Evolutionary conservation across 2,329 filamentous ascomycete genomes (phyloP).

Genomic region (Leptographium galeiforme): DNA sequence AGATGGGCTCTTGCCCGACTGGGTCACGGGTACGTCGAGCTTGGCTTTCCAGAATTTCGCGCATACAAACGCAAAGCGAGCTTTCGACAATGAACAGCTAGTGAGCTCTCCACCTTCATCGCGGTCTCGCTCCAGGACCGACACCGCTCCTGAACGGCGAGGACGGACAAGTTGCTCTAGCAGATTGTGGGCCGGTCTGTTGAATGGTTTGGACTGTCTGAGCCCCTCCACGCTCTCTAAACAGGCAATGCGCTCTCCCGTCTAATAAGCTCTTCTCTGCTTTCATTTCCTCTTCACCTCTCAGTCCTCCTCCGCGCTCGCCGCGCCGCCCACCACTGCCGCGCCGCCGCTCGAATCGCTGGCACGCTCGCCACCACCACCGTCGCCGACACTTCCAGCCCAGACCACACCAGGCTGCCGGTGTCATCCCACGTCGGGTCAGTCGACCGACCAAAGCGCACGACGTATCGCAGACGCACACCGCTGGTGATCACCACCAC

Average conservation of each 20-base stretch:
- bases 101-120: too few relatives aligned
- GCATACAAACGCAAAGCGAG: neutral
- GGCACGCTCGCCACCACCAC: conserved; percentile 28
- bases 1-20: neutral
- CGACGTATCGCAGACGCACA: conserved; percentile 21
- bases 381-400: conserved; percentile 27
- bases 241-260: too few relatives aligned
- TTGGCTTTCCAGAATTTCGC: neutral
- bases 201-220: too few relatives aligned
- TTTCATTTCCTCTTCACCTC: neutral
- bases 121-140: too few relatives aligned
- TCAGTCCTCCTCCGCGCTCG: neutral
- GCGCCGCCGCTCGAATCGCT: conserved; percentile 1
- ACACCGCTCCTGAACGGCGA: too few relatives aligned
- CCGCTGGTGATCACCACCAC: conserved; percentile 23
- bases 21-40: neutral
- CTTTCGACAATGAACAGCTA: too few relatives aligned
- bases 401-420: conserved; percentile 28
- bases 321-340: neutral
- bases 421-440: conserved; percentile 29
- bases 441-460: conserved; percentile 14
- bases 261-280: too few relatives aligned
- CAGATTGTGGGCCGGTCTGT: too few relatives aligned
- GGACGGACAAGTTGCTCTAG: too few relatives aligned
- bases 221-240: too few relatives aligned